phyloP scores from a whole-genome alignment of 371 early-diverging fungal species.

The Rhizopus delemar region DNA sequence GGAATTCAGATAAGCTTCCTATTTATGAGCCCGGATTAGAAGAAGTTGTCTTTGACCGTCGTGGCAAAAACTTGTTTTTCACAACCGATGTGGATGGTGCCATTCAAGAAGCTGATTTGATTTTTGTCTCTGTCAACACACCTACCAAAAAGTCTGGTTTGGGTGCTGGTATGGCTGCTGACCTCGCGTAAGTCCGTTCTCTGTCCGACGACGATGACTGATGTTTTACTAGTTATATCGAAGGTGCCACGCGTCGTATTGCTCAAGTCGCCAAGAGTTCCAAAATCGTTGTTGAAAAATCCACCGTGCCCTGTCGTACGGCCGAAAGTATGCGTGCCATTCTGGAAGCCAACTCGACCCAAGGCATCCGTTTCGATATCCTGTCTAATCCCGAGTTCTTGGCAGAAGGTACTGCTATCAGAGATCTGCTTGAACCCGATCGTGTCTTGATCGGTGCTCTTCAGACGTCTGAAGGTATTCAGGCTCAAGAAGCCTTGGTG shows the following conservation, averaged over 20 bases:
- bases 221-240: slow-evolving; percentile 64
- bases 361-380: slow-evolving; percentile 80
- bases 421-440: slow-evolving; percentile 86
- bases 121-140: slow-evolving; percentile 92
- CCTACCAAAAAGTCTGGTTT: slow-evolving; percentile 81
- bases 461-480: slow-evolving; percentile 73
- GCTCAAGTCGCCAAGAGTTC: slow-evolving; percentile 80
- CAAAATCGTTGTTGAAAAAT: slow-evolving; percentile 94
- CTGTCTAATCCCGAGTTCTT: slow-evolving; percentile 97
- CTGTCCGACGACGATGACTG: too few species aligned
- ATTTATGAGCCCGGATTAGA: slow-evolving; percentile 93
- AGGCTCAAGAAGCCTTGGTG: slow-evolving; percentile 77
- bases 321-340: slow-evolving; percentile 88
- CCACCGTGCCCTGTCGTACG: slow-evolving; percentile 95
- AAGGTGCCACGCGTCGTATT: slow-evolving; percentile 85
- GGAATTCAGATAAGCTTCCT: slow-evolving; percentile 87
- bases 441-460: slow-evolving; percentile 92
- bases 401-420: slow-evolving; percentile 92
- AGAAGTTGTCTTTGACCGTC: slow-evolving; percentile 73
- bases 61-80: slow-evolving; percentile 87
- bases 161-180: slow-evolving; percentile 86
- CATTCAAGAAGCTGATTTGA: slow-evolving; percentile 81
- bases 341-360: slow-evolving; percentile 78
- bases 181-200: slow-evolving; percentile 69
- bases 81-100: slow-evolving; percentile 77